Base-by-base conservation (phyloP, 371 early-diverging fungal species). In the Mortierella sp. region DNA sequence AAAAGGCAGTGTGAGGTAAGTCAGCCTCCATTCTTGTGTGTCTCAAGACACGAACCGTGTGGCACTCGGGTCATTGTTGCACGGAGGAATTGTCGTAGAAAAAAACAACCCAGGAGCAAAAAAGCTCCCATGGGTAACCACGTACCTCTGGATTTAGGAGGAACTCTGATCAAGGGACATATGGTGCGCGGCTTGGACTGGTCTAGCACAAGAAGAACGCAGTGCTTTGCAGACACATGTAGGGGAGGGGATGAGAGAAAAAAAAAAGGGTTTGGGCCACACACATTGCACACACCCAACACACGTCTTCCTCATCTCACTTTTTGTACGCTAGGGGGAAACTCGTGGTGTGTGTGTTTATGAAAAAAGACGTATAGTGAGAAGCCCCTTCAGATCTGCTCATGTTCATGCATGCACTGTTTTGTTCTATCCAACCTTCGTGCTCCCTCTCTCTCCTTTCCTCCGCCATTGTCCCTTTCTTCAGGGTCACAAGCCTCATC, bases 141-240 rank as follows among this genome's bases (percentile, higher is more conserved):
- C n/a, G n/a, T n/a, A n/a, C n/a, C n/a, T n/a, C n/a, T 52, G 53
- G 53, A 52, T 52, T 52, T 34, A 34, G 53, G 38, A 34, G 38
- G 53, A 31, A 52, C 21, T 19, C 21, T 30, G 53, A 52, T 52
- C 14, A 34, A 52, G 53, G 53, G 53, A 52, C 38, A 52, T 2
- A n/a, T 24, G 26, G 26, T 49, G 34, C 34, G 34, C 34, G 34
- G 34, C 34, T 34, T 34, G 34, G 34, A 34, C 34, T 10, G 34
- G 34, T 34, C 34, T 34, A 34, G 34, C 34, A 34, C 34, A 34
- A n/a, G 34, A 34, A 10, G 7, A 10, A 34, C 10, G 34, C 34
- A 34, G n/a, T 34, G 34, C 34, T 34, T 34, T 34, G 34, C 34
- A 34, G 34, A 34, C 34, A 34, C 34, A 34, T 34, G 34, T 34